phyloP scores from a whole-genome alignment of 148 eudicot genomes.

The Diospyros lotus region DNA sequence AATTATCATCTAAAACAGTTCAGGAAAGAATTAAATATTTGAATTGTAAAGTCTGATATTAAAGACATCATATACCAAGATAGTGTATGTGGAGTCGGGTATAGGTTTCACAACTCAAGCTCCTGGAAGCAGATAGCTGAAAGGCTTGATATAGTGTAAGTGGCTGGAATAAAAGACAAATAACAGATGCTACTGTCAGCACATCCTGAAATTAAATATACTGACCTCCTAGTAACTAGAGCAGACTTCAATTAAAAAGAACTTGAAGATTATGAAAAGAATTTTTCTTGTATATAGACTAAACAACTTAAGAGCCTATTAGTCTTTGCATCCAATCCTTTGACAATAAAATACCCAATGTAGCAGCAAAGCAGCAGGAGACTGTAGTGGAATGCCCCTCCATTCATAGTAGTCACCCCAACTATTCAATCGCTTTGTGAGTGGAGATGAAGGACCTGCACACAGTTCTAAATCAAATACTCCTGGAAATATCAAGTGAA shows the following conservation, averaged over 20 bases:
- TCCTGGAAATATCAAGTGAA: neutral
- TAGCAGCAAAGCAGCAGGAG: conserved; percentile 83
- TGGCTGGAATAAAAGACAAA: conserved; percentile 53
- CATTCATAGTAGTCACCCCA: conserved; percentile 94
- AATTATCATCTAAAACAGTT: neutral
- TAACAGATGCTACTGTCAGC: neutral
- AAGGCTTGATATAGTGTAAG: conserved; percentile 60
- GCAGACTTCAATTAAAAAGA: neutral
- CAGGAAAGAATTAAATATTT: neutral
- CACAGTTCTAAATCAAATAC: conserved; percentile 17
- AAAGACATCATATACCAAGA: conserved; percentile 50
- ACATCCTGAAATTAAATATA: neutral
- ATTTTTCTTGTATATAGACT: too few species aligned
- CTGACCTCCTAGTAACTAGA: neutral
- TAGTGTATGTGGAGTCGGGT: conserved; percentile 59
- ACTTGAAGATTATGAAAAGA: neutral
- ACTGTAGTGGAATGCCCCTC: conserved; percentile 68
- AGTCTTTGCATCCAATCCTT: too few species aligned
- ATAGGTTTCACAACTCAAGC: conserved; percentile 28
- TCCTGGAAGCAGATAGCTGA: conserved; percentile 43
- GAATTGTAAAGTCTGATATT: neutral
- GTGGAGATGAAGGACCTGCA: conserved; percentile 58
- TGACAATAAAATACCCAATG: conserved; percentile 63
- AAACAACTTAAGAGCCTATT: too few species aligned
- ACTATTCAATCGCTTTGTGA: conserved; percentile 41